Conservation (phyloP, 2,329 filamentous ascomycete species). For the Alternaria incomplexa region DNA sequence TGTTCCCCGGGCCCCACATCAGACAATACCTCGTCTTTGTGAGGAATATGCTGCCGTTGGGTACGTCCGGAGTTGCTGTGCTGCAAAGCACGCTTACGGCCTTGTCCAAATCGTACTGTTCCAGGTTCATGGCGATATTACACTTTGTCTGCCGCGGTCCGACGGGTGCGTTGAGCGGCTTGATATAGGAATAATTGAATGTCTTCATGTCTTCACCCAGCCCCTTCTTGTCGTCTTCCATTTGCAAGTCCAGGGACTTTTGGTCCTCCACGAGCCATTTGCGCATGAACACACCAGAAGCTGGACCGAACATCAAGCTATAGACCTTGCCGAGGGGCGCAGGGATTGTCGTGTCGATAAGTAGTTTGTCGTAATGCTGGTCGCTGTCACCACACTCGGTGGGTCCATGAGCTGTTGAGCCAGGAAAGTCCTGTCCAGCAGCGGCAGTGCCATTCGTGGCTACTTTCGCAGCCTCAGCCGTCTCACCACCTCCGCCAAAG, state of each 20-base stretch:
- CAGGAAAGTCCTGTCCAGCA: slow-evolving; percentile 73
- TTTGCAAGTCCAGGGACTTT: slow-evolving; percentile 85
- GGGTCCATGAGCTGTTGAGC: slow-evolving; percentile 78
- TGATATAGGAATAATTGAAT: slow-evolving; percentile 85
- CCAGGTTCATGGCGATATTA: slow-evolving; percentile 83
- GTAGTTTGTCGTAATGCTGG: slow-evolving; percentile 80
- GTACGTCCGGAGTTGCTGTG: slow-evolving; percentile 93
- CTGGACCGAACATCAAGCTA: slow-evolving; percentile 81
- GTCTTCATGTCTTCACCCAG: slow-evolving; percentile 75
- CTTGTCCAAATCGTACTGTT: slow-evolving; percentile 85
- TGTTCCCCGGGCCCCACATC: slow-evolving; percentile 86
- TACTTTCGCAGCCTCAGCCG: slow-evolving; percentile 47
- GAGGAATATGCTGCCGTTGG: slow-evolving; percentile 87
- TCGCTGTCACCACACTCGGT: slow-evolving; percentile 84
- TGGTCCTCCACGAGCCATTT: slow-evolving; percentile 88
- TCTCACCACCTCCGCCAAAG: slow-evolving; percentile 45
- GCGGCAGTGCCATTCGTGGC: slow-evolving; percentile 51
- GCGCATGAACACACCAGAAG: slow-evolving; percentile 79
- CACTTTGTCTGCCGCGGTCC: slow-evolving; percentile 96
- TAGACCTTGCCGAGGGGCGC: slow-evolving; percentile 94
- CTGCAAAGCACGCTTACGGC: slow-evolving; percentile 80
- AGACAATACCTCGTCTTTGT: slow-evolving; percentile 95
- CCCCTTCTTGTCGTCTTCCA: slow-evolving; percentile 81
- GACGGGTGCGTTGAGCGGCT: slow-evolving; percentile 81
- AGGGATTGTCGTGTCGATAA: slow-evolving; percentile 84